Percentiles rank a stretch among this genome's conserved stretches.
phyloP scores from a whole-genome alignment of 2,329 filamentous ascomycete species.

The Beauveria bassiana region DNA sequence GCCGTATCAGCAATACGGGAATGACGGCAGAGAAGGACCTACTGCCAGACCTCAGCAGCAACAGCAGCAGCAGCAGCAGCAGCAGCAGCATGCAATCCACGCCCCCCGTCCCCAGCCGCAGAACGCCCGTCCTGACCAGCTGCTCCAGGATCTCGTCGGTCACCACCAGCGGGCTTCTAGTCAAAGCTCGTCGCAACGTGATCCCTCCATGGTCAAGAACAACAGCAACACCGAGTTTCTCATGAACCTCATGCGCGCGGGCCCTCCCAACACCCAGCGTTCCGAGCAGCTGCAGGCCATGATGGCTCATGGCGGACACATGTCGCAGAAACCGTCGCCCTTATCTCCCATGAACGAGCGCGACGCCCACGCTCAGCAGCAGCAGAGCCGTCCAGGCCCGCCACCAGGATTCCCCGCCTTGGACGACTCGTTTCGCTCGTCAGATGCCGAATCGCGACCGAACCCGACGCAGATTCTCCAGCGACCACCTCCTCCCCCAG shows the following conservation, averaged over 20 bases:
- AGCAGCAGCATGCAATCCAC: constrained; percentile 44
- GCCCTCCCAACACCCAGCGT: constrained; percentile 39
- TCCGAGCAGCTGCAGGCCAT: constrained; percentile 41
- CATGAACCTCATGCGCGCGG: constrained; percentile 67
- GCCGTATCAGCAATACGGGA: constrained; percentile 38
- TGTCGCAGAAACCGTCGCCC: constrained; percentile 14
- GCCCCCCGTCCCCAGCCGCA: constrained; percentile 43
- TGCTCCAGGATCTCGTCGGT: constrained; percentile 52
- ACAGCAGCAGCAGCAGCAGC: constrained; percentile 20
- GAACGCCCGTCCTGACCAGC: constrained; percentile 48
- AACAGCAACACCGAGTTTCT: constrained; percentile 74
- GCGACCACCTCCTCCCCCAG: constrained; percentile 48
- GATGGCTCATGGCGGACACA: constrained; percentile 29
- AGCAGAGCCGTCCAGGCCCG: constrained; percentile 36
- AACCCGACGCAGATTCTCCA: constrained; percentile 57
- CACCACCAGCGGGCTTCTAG: constrained; percentile 50
- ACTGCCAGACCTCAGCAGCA: constrained; percentile 30
- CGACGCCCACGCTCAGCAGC: constrained; percentile 19
- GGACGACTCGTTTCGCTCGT: constrained; percentile 41
- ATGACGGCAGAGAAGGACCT: constrained; percentile 37
- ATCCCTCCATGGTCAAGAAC: constrained; percentile 35
- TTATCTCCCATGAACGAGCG: constrained; percentile 6
- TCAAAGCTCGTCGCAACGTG: constrained; percentile 39
- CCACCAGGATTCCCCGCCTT: constrained; percentile 41
- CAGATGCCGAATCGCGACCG: constrained; percentile 36